A percentile compares a stretch with the other conserved stretches of the same genome.
Evolutionary conservation across 164 flowering plant species (phyloP).

Genomic region (Berberis vulgaris): DNA sequence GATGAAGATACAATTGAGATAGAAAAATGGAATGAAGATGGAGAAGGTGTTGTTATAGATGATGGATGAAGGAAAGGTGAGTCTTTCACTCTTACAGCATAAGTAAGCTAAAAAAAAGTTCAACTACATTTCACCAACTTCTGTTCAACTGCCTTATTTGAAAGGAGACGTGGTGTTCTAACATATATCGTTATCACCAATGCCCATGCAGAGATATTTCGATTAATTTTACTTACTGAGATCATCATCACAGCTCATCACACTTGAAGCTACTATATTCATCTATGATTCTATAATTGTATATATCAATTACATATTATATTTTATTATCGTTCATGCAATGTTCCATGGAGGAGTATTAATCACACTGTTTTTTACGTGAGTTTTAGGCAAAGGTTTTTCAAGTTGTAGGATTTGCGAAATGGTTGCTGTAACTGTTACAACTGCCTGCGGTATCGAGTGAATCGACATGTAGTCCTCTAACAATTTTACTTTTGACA

Average conservation of each 20-base stretch:
- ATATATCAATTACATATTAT: neutral
- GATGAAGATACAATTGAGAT: conserved; percentile 12
- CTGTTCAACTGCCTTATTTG: conserved; percentile 23
- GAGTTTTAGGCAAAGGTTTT: too few relatives aligned
- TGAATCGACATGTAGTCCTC: too few relatives aligned
- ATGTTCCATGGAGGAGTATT: too few relatives aligned
- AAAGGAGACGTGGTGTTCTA: conserved; percentile 14
- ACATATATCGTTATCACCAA: conserved; percentile 19
- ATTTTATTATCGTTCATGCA: too few relatives aligned
- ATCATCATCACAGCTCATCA: neutral
- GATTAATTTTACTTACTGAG: too few relatives aligned
- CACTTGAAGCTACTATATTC: neutral
- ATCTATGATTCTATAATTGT: neutral
- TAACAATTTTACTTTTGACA: too few relatives aligned
- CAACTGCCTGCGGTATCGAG: too few relatives aligned
- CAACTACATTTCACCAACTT: conserved; percentile 26
- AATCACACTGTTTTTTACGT: too few relatives aligned
- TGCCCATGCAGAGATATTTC: neutral
- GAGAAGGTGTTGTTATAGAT: conserved; percentile 4
- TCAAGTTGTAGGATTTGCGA: too few relatives aligned
- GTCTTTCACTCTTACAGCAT: neutral
- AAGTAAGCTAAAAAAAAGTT: conserved; percentile 1
- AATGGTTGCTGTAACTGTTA: too few relatives aligned
- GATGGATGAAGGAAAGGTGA: neutral
- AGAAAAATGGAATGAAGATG: conserved; percentile 2